These are phyloP conservation scores for Citrullus mucosospermus DNA, from an alignment of 306 rosid species.

Conservation along the genomic window DNA sequence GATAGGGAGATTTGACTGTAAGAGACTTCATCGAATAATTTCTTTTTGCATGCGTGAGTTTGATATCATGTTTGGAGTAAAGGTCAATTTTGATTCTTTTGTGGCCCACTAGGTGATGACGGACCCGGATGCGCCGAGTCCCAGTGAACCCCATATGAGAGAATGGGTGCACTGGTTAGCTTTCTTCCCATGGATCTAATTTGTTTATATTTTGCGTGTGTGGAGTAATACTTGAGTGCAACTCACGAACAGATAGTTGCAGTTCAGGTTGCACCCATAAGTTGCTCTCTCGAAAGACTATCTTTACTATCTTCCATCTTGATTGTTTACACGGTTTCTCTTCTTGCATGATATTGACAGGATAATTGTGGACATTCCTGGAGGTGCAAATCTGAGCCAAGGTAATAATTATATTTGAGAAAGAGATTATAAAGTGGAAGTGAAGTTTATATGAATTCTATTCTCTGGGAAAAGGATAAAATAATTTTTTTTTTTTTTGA, in stretches of 20 bases:
- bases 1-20: too few species aligned
- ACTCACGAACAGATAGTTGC: too few species aligned
- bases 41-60: slow-evolving; percentile 13
- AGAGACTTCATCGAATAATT: too few species aligned
- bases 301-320: too few species aligned
- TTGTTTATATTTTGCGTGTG: background rate
- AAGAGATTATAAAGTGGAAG: background rate
- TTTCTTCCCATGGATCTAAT: too few species aligned
- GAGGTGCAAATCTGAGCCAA: slow-evolving; percentile 47
- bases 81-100: background rate
- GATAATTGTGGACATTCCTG: slow-evolving; percentile 75
- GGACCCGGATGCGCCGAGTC: slow-evolving; percentile 92
- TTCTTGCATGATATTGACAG: slow-evolving; percentile 21
- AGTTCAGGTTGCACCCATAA: too few species aligned
- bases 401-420: slow-evolving; percentile 22
- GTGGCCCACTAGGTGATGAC: slow-evolving; percentile 61
- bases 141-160: slow-evolving; percentile 85
- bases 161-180: slow-evolving; percentile 74
- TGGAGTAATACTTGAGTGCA: too few species aligned
- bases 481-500: too few species aligned
- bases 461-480: too few species aligned
- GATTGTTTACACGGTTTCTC: background rate
- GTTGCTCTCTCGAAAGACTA: too few species aligned
- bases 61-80: background rate
- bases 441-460: background rate